Conservation (phyloP, 768 basidiomycete genomes). For the Leccinum boreale region DNA sequence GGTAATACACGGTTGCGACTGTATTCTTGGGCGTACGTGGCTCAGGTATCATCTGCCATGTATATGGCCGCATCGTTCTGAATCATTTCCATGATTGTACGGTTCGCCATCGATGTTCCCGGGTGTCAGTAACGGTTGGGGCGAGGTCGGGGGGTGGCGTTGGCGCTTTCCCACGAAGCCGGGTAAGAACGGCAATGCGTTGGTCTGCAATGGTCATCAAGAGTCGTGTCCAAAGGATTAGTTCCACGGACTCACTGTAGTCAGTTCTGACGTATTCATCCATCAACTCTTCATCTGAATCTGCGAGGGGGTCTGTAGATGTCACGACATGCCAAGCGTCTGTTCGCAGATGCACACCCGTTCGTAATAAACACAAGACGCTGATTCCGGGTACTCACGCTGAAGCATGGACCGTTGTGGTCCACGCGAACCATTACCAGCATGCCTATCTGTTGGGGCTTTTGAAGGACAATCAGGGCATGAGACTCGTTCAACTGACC, state of each 20-base stretch:
- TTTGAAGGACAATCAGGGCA: conserved; percentile 2
- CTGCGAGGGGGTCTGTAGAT: conserved; percentile 60
- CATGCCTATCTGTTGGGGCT: conserved; percentile 15
- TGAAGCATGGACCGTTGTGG: conserved; percentile 44
- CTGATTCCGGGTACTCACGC: conserved; percentile 30
- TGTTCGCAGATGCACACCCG: conserved; percentile 26
- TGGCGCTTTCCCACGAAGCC: conserved; percentile 48
- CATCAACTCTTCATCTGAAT: conserved; percentile 70
- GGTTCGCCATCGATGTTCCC: conserved; percentile 36
- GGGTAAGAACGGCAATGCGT: conserved; percentile 50
- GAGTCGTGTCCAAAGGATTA: background rate
- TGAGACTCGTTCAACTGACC: conserved; percentile 18
- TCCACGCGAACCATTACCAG: conserved; percentile 13
- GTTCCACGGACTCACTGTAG: conserved; percentile 49
- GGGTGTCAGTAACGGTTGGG: conserved; percentile 17
- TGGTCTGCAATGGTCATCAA: conserved; percentile 35
- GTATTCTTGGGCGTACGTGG: background rate
- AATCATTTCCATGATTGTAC: conserved; percentile 36
- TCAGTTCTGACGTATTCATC: conserved; percentile 63
- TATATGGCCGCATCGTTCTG: background rate
- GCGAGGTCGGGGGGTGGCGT: conserved; percentile 39
- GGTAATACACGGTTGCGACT: conserved; percentile 5
- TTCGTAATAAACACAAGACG: background rate
- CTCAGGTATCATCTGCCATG: background rate
- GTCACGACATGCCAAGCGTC: conserved; percentile 72